Conservation (phyloP, 2,329 filamentous ascomycete species). For the Botrytis pseudocinerea region DNA sequence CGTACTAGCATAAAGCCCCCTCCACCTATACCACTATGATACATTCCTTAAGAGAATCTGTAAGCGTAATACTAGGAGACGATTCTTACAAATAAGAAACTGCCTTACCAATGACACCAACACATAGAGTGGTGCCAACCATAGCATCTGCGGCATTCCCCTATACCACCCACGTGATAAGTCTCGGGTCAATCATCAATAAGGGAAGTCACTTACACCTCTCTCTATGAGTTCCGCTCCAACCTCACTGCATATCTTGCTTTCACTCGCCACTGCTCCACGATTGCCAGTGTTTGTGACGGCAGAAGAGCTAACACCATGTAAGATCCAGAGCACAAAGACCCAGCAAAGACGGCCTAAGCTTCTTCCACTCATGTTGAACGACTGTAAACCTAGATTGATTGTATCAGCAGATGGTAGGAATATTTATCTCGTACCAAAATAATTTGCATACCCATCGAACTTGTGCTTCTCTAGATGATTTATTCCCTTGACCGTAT, state of each 20-base stretch:
- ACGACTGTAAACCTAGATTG: neutral
- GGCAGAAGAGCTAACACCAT: neutral
- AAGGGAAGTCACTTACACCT: slow-evolving; percentile 43
- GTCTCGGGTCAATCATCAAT: neutral
- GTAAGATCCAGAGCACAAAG: neutral
- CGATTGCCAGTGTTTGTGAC: slow-evolving; percentile 6
- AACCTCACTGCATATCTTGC: slow-evolving; percentile 52
- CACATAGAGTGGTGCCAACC: slow-evolving; percentile 72
- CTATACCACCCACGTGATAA: slow-evolving; percentile 33
- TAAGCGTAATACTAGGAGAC: slow-evolving; percentile 8
- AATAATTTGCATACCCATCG: neutral
- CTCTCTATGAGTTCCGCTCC: slow-evolving; percentile 51
- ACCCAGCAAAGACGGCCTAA: slow-evolving; percentile 1
- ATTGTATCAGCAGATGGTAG: neutral
- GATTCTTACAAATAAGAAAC: neutral
- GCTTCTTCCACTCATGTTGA: neutral
- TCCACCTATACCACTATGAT: slow-evolving; percentile 81
- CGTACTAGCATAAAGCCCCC: slow-evolving; percentile 89
- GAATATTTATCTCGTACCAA: neutral
- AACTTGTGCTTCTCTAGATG: neutral
- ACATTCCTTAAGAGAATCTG: slow-evolving; percentile 54
- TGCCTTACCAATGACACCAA: slow-evolving; percentile 64
- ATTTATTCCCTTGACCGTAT: neutral
- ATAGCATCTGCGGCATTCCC: slow-evolving; percentile 78
- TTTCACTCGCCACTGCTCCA: slow-evolving; percentile 56